Conservation (phyloP, 2,329 filamentous ascomycete species). For the Aspergillus clavatus region DNA sequence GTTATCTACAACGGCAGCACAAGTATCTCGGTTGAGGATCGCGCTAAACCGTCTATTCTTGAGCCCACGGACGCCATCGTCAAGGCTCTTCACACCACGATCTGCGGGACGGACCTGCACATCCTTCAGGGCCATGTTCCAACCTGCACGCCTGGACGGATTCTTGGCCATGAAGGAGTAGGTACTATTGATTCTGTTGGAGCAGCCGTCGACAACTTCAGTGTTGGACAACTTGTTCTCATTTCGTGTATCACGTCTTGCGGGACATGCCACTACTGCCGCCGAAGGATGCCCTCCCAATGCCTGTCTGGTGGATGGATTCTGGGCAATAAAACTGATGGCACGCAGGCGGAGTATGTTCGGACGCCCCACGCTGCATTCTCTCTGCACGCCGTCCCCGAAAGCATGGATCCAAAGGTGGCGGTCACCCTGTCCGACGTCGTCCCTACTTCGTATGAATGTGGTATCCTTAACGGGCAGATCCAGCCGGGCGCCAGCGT, state of each 20-base stretch:
- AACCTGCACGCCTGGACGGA: conserved; percentile 41
- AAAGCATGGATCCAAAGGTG: conserved; percentile 36
- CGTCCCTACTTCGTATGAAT: conserved; percentile 50
- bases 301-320: conserved; percentile 54
- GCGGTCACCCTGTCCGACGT: conserved; percentile 44
- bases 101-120: conserved; percentile 52
- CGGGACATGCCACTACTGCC: conserved; percentile 49
- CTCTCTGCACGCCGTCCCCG: conserved; percentile 43
- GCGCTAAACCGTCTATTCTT: conserved; percentile 37
- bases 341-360: conserved; percentile 53
- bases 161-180: conserved; percentile 53
- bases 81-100: conserved; percentile 45
- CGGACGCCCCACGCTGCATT: conserved; percentile 48
- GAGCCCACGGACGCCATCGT: conserved; percentile 46
- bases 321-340: conserved; percentile 51
- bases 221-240: conserved; percentile 50
- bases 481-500: conserved; percentile 48
- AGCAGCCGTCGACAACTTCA: conserved; percentile 43
- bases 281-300: conserved; percentile 49
- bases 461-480: conserved; percentile 48
- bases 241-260: conserved; percentile 51
- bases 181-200: conserved; percentile 47
- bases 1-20: conserved; percentile 37
- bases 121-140: conserved; percentile 52
- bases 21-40: conserved; percentile 28